phyloP scores from a whole-genome alignment of 2,329 filamentous ascomycete genomes.

The Ophiostoma montium region DNA sequence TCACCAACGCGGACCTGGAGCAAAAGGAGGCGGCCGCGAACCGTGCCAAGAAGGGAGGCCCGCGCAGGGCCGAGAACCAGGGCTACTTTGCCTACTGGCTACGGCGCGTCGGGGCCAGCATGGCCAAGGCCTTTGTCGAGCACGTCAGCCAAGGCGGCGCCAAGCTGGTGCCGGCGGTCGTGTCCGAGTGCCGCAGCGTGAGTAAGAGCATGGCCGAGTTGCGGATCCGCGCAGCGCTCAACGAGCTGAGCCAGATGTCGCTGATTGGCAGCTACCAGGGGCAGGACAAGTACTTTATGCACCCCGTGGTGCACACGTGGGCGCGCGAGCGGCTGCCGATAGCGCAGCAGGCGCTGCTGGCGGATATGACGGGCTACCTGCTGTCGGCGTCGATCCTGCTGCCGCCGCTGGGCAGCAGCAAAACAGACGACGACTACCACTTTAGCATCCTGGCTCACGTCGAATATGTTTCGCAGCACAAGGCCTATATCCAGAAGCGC shows the following conservation, averaged over 20 bases:
- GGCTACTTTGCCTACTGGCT: not conserved
- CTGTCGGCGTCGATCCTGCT: not conserved
- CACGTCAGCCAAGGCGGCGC: not conserved
- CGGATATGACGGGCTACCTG: not conserved
- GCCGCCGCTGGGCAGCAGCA: not conserved
- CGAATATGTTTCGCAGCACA: not conserved
- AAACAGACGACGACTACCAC: not conserved
- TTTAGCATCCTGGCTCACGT: not conserved
- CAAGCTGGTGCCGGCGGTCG: not conserved
- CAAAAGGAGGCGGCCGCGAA: not conserved
- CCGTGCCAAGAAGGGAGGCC: not conserved
- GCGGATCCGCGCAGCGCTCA: not conserved
- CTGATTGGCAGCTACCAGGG: not conserved
- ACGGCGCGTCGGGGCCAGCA: not conserved
- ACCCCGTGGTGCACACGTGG: constrained; percentile 2
- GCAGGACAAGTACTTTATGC: not conserved
- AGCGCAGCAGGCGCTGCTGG: not conserved
- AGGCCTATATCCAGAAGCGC: not conserved
- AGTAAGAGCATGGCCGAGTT: not conserved
- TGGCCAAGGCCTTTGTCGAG: not conserved
- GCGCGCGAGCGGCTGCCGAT: not conserved
- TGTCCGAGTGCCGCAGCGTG: not conserved
- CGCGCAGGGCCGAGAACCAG: not conserved
- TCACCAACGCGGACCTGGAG: not conserved
- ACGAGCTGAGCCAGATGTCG: constrained; percentile 1